Percentiles rank a stretch among this genome's conserved stretches.
phyloP scores from a whole-genome alignment of 768 basidiomycete species.

The Boletus edulis region DNA sequence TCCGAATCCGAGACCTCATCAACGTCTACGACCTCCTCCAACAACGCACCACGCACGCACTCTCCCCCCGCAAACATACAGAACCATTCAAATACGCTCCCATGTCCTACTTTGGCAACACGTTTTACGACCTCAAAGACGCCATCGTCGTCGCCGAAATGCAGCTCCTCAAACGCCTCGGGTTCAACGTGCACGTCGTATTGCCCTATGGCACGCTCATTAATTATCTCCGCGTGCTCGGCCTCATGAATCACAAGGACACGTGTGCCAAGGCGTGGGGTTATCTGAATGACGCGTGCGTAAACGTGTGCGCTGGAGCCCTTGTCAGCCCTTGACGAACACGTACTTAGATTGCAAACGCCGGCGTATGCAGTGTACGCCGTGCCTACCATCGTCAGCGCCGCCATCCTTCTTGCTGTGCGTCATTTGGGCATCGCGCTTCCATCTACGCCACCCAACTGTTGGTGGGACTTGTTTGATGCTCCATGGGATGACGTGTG shows the following conservation, averaged over 20 bases:
- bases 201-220: slow-evolving; percentile 93
- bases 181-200: slow-evolving; percentile 92
- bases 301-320: slow-evolving; percentile 13
- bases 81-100: slow-evolving; percentile 65
- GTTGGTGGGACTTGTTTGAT: slow-evolving; percentile 97
- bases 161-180: slow-evolving; percentile 94
- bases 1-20: slow-evolving; percentile 91
- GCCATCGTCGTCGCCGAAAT: slow-evolving; percentile 93
- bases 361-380: slow-evolving; percentile 90
- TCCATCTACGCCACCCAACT: slow-evolving; percentile 64
- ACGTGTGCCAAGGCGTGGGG: slow-evolving; percentile 87
- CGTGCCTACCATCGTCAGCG: slow-evolving; percentile 85
- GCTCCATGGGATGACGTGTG: slow-evolving; percentile 87
- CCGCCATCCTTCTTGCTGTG: slow-evolving; percentile 79
- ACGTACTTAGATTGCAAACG: slow-evolving; percentile 74
- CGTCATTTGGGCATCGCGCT: slow-evolving; percentile 72
- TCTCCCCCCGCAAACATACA: slow-evolving; percentile 27
- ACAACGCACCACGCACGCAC: slow-evolving; percentile 64
- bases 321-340: neutral
- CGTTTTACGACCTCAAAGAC: slow-evolving; percentile 94
- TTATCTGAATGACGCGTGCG: slow-evolving; percentile 93
- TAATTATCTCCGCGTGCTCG: slow-evolving; percentile 89
- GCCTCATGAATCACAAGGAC: slow-evolving; percentile 68
- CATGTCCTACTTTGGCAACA: slow-evolving; percentile 86
- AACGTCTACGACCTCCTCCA: slow-evolving; percentile 90